Evolutionary conservation across 306 rosid species (phyloP), one percentile per base, ranked within the genome.

Genomic region (Citrullus colocynthis): DNA sequence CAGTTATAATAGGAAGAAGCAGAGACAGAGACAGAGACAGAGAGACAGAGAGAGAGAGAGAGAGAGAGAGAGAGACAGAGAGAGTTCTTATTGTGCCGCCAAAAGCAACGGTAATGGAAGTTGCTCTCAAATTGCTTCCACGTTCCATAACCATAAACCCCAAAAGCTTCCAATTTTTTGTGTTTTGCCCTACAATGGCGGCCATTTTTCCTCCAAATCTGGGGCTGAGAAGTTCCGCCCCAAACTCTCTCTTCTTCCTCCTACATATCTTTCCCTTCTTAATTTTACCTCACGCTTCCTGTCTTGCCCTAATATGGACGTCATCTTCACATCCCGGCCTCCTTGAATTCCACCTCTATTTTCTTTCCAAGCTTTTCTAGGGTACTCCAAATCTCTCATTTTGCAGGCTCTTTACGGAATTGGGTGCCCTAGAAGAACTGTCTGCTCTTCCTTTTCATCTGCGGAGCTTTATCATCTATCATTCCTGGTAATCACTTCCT

Each of bases 351-450:
- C 73, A 1, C 48, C 59, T 56, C 61, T 34, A 21, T 20, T 67
- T 80, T 15, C 28, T 67, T 72, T n/a, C 8, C 21, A 34, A 64
- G 57, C 49, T 34, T 60, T 83, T 86, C 93, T 85, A 81, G 96
- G 97, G 88, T 74, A 84, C 75, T 86, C 90, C 69, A 8, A 67
- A 16, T 69, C 77, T 57, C 74, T 21, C n/a, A 10, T 16, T 78
- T 66, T 55, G 28, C 80, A 28, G 0, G 2, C 57, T 30, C 41
- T 70, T 83, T 81, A 39, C 21, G 5, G 75, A 12, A 20, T 86
- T 61, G 61, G 88, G 83, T 85, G 75, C 89, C 91, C 94, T 89
- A 82, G 90, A 82, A 82, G 90, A 82, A 81, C 74, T 83, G 79
- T 72, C 85, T 80, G 62, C 66, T 51, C 61, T n/a, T 66, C 45